Evolutionary conservation across 441 rosid genomes (phyloP).

Genomic region (Erodium chrysanthum): DNA sequence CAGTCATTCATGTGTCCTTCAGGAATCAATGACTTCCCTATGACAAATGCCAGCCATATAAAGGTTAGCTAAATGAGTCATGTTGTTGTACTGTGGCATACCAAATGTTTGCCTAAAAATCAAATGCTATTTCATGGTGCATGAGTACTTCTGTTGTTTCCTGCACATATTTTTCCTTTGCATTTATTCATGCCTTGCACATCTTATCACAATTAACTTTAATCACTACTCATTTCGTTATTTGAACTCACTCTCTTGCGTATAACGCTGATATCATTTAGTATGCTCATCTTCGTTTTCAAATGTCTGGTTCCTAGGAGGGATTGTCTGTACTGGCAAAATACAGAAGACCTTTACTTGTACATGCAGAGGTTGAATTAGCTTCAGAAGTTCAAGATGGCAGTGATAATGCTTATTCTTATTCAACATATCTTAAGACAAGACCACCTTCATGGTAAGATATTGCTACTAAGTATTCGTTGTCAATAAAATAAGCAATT

Average conservation of each 20-base stretch:
- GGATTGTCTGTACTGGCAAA: slow-evolving; percentile 72
- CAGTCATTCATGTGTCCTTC: slow-evolving; percentile 97
- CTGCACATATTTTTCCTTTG: not conserved
- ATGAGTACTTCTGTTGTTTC: not conserved
- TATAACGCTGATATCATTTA: not conserved
- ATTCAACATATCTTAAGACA: slow-evolving; percentile 64
- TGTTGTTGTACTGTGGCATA: not conserved
- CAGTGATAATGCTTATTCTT: slow-evolving; percentile 46
- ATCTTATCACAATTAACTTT: not conserved
- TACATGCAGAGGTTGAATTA: slow-evolving; percentile 70
- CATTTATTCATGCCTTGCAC: not conserved
- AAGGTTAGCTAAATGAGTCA: slow-evolving; percentile 38
- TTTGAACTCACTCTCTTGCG: not conserved
- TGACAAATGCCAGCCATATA: slow-evolving; percentile 76
- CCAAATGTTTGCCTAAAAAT: not conserved
- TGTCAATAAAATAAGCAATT: not conserved
- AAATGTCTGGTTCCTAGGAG: slow-evolving; percentile 35
- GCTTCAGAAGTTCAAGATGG: slow-evolving; percentile 37
- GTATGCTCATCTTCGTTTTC: slow-evolving; percentile 5
- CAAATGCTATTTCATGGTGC: not conserved
- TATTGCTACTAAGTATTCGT: not conserved
- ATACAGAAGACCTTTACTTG: slow-evolving; percentile 78
- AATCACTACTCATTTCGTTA: not conserved
- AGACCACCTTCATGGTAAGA: slow-evolving; percentile 75
- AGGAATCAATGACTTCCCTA: slow-evolving; percentile 92